These are phyloP conservation scores for Pythium angustatum DNA, from an alignment of 352 stramenopile species.

Conservation along the genomic window DNA sequence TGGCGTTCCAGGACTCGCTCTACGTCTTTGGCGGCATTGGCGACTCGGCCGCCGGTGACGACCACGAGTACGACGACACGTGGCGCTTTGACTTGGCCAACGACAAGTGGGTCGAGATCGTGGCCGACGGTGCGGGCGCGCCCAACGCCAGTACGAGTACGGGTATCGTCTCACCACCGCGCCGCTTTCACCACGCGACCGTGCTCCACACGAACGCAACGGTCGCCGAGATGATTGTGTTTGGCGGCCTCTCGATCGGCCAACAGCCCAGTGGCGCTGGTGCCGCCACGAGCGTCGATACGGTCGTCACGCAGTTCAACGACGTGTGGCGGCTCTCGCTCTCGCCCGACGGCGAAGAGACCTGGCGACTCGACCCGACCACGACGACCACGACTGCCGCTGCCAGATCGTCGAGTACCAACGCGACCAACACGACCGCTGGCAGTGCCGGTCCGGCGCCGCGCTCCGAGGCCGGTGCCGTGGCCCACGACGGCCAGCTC, in stretches of 20 bases:
- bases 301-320: conserved; percentile 32
- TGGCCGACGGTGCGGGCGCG: conserved; percentile 8
- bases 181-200: conserved; percentile 30
- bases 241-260: conserved; percentile 28
- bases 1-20: conserved; percentile 47
- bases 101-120: conserved; percentile 19
- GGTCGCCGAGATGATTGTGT: conserved; percentile 29
- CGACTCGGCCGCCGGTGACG: conserved; percentile 32
- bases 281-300: neutral
- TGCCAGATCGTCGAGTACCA: neutral
- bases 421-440: too few species aligned
- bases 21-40: conserved; percentile 70
- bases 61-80: conserved; percentile 74
- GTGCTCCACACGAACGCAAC: conserved; percentile 25
- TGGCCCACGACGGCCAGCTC: conserved; percentile 50
- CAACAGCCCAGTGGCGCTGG: neutral
- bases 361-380: conserved; percentile 30
- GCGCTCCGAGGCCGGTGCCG: conserved; percentile 52
- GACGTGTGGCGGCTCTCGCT: conserved; percentile 38
- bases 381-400: neutral
- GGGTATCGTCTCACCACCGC: conserved; percentile 3
- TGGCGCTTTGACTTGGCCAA: conserved; percentile 37
- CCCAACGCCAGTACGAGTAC: neutral
- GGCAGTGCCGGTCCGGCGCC: conserved; percentile 27
- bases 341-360: conserved; percentile 6